These are phyloP conservation scores for Metarhizium guizhouense DNA, from an alignment of 2,329 filamentous ascomycete genomes.

Conservation along the genomic window DNA sequence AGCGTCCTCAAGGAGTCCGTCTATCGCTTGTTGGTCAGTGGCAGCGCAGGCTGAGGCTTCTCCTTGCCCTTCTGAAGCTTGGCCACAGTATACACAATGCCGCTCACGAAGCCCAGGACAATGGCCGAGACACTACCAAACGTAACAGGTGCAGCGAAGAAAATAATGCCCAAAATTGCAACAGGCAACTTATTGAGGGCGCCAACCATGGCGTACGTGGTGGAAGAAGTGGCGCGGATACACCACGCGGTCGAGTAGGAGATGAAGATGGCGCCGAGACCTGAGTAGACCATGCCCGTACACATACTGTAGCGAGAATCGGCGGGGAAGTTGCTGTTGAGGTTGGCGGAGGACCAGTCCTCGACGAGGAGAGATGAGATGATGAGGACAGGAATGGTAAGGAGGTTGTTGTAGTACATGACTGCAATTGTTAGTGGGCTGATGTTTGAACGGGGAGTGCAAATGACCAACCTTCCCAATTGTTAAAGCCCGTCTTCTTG, in stretches of 20 bases:
- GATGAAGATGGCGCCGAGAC: constrained; percentile 89
- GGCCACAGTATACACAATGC: constrained; percentile 67
- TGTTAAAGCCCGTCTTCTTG: constrained; percentile 99
- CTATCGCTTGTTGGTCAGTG: constrained; percentile 4
- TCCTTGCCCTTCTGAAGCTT: constrained; percentile 6
- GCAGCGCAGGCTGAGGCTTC: constrained; percentile 3
- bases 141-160: constrained; percentile 91
- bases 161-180: constrained; percentile 81
- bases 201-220: constrained; percentile 98
- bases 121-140: constrained; percentile 89
- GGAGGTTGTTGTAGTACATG: constrained; percentile 99
- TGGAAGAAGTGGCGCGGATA: constrained; percentile 92
- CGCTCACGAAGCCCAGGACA: constrained; percentile 80
- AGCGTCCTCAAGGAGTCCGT: not conserved
- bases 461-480: constrained; percentile 82
- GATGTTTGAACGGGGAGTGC: not conserved
- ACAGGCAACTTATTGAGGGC: constrained; percentile 97
- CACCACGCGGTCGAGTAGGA: constrained; percentile 99
- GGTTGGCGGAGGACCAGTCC: constrained; percentile 84
- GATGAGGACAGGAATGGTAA: constrained; percentile 88
- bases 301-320: constrained; percentile 72
- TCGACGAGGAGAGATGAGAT: constrained; percentile 74
- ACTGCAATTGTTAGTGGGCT: constrained; percentile 42
- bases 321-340: constrained; percentile 77
- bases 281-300: constrained; percentile 87